phyloP scores from a whole-genome alignment of 31 red algal species.

The Pterothamnion heteromorphum region DNA sequence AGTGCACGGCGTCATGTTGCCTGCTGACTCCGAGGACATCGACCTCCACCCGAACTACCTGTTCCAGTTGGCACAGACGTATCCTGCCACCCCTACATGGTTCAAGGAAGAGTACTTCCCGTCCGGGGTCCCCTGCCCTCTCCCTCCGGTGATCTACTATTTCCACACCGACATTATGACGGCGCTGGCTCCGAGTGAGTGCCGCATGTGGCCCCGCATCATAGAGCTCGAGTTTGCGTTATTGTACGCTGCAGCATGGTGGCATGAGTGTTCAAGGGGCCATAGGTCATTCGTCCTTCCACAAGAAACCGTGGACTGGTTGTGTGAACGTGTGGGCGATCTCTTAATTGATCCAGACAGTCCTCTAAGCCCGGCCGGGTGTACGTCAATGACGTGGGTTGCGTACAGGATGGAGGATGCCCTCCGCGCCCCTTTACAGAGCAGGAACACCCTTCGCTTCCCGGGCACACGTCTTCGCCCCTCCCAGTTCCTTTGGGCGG shows the following conservation, averaged over 20 bases:
- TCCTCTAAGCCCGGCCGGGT: background rate
- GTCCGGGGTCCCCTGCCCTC: background rate
- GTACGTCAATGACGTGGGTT: too few species aligned
- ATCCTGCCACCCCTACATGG: background rate
- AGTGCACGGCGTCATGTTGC: background rate
- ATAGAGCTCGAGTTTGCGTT: background rate
- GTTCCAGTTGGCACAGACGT: background rate
- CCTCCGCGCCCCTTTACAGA: background rate
- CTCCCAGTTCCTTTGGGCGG: background rate
- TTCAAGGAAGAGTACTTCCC: background rate
- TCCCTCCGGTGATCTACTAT: background rate
- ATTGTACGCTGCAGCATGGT: too few species aligned
- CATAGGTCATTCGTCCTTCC: too few species aligned
- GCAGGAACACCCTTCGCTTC: background rate
- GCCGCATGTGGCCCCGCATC: background rate
- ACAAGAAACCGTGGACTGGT: too few species aligned
- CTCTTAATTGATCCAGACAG: background rate
- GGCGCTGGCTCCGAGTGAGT: background rate
- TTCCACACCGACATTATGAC: background rate
- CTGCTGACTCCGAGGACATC: background rate
- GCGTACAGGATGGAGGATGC: background rate
- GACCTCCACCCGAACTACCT: background rate
- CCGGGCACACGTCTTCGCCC: background rate
- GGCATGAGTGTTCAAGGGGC: too few species aligned
- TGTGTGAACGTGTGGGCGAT: background rate